Evolutionary conservation across 2,329 filamentous ascomycete species (phyloP).

Genomic region (Stylonectria norvegica): DNA sequence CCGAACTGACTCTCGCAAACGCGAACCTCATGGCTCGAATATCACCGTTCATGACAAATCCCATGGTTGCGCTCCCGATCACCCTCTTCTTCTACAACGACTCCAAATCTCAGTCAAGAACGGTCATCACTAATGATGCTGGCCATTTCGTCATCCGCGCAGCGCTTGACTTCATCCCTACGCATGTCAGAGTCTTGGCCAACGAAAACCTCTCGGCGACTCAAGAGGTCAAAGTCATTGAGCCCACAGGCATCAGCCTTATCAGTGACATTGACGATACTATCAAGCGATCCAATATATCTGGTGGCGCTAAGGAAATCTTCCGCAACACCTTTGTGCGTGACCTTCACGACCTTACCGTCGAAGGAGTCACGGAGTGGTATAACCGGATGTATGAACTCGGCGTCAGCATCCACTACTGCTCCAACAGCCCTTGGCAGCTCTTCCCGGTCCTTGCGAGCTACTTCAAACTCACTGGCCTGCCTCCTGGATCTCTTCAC

Average conservation of each 20-base stretch:
- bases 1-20: constrained; percentile 77
- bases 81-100: constrained; percentile 97
- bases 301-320: constrained; percentile 82
- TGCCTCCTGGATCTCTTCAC: constrained; percentile 88
- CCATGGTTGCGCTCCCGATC: constrained; percentile 71
- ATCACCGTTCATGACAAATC: constrained; percentile 84
- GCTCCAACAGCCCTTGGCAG: constrained; percentile 99
- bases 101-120: constrained; percentile 74
- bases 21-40: constrained; percentile 83
- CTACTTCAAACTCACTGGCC: constrained; percentile 75
- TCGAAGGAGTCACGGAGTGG: constrained; percentile 88
- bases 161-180: constrained; percentile 84
- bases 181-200: constrained; percentile 81
- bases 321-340: constrained; percentile 95
- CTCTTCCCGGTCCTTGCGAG: constrained; percentile 84
- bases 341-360: constrained; percentile 73
- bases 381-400: constrained; percentile 73
- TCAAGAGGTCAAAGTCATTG: constrained; percentile 72
- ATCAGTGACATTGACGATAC: constrained; percentile 99
- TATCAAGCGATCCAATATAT: constrained; percentile 91
- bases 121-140: constrained; percentile 78
- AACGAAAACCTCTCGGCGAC: constrained; percentile 80
- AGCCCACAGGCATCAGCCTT: constrained; percentile 77
- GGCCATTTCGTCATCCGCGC: constrained; percentile 84
- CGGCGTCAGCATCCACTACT: constrained; percentile 90